Percentiles rank a stretch among this genome's conserved stretches.
Conservation (phyloP, 495 filamentous ascomycete species). For the Evernia prunastri region DNA sequence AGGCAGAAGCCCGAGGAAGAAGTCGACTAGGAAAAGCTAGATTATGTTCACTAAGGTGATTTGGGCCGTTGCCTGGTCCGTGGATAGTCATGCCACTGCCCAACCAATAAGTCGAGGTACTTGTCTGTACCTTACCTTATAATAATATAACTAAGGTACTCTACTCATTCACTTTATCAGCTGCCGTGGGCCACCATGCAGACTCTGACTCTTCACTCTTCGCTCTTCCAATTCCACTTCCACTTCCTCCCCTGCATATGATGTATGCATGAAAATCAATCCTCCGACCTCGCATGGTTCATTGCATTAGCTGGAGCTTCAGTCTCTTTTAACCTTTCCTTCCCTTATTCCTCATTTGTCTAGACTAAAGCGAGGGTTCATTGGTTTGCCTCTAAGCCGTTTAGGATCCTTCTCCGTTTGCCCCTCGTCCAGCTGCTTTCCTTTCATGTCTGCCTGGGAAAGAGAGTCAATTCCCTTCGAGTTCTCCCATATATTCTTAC, state of each 20-base stretch:
- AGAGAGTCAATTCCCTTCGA: not conserved
- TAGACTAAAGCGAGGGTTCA: not conserved
- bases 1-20: not conserved
- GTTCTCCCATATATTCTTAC: not conserved
- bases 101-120: not conserved
- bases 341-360: not conserved
- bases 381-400: not conserved
- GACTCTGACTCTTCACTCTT: not conserved
- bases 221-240: not conserved
- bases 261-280: not conserved
- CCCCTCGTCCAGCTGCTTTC: not conserved
- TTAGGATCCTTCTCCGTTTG: slow-evolving; percentile 1
- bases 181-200: not conserved
- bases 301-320: slow-evolving; percentile 4
- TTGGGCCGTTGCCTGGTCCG: not conserved
- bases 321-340: not conserved
- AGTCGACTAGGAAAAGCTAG: not conserved
- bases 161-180: too few species aligned
- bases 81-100: not conserved
- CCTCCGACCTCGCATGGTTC: not conserved
- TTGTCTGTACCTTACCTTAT: too few species aligned
- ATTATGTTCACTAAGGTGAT: not conserved
- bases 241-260: too few species aligned
- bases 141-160: too few species aligned
- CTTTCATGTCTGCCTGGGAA: not conserved